phyloP scores from a whole-genome alignment of 2,329 filamentous ascomycete genomes.

The Penicillium sp. region DNA sequence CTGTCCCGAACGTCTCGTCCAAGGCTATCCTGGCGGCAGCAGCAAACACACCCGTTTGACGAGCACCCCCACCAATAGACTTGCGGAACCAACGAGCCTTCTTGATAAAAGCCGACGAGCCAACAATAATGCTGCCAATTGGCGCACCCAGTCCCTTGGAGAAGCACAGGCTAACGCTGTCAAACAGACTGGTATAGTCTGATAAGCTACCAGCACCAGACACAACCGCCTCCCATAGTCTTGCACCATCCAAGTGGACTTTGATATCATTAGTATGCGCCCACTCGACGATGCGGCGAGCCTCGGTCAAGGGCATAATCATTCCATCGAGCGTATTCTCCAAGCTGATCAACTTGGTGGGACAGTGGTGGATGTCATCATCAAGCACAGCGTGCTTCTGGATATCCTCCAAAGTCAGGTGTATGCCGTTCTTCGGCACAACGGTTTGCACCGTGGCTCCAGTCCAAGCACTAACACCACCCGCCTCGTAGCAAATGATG shows the following conservation, averaged over 20 bases:
- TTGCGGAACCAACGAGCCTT: slow-evolving; percentile 76
- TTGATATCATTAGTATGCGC: slow-evolving; percentile 64
- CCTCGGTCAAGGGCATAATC: slow-evolving; percentile 74
- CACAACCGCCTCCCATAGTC: slow-evolving; percentile 78
- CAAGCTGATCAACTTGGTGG: slow-evolving; percentile 76
- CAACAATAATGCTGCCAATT: slow-evolving; percentile 73
- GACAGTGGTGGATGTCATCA: slow-evolving; percentile 73
- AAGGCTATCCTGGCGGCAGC: slow-evolving; percentile 75
- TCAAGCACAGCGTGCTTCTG: slow-evolving; percentile 61
- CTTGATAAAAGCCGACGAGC: slow-evolving; percentile 58
- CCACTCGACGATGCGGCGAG: slow-evolving; percentile 68
- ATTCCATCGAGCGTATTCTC: slow-evolving; percentile 84
- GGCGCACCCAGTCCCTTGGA: slow-evolving; percentile 81
- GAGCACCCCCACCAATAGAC: slow-evolving; percentile 73
- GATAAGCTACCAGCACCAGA: slow-evolving; percentile 66
- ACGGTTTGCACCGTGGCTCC: slow-evolving; percentile 70
- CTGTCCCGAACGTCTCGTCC: slow-evolving; percentile 72
- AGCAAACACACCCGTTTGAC: slow-evolving; percentile 74
- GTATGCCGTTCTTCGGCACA: slow-evolving; percentile 66
- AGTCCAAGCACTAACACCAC: slow-evolving; percentile 68
- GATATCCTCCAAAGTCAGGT: slow-evolving; percentile 77
- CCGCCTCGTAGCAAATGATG: slow-evolving; percentile 66
- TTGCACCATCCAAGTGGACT: slow-evolving; percentile 76
- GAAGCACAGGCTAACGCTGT: slow-evolving; percentile 76
- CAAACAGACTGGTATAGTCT: slow-evolving; percentile 68